These are phyloP conservation scores for Novakomyces olei DNA, from an alignment of 805 yeast genomes.

Conservation along the genomic window DNA sequence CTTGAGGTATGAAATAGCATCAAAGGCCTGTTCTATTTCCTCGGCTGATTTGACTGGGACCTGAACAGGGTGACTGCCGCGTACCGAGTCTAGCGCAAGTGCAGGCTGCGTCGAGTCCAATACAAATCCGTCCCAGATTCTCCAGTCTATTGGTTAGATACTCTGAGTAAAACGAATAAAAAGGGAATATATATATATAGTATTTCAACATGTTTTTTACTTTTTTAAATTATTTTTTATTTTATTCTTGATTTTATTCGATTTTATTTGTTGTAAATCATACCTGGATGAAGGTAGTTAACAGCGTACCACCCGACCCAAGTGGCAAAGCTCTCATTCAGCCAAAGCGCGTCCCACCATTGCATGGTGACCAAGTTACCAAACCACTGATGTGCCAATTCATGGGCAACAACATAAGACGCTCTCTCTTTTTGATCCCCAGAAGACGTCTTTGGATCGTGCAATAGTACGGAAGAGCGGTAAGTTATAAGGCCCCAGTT, in stretches of 20 bases:
- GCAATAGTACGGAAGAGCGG: slow-evolving; percentile 45
- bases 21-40: slow-evolving; percentile 67
- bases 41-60: slow-evolving; percentile 60
- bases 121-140: slow-evolving; percentile 63
- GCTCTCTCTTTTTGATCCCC: slow-evolving; percentile 46
- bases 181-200: no score
- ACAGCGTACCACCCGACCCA: slow-evolving; percentile 81
- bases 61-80: slow-evolving; percentile 71
- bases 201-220: no score
- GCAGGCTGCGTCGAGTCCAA: slow-evolving; percentile 55
- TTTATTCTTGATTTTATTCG: no score
- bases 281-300: slow-evolving; percentile 52
- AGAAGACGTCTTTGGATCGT: slow-evolving; percentile 44
- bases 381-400: slow-evolving; percentile 81
- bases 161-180: no score
- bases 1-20: slow-evolving; percentile 62
- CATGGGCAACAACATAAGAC: slow-evolving; percentile 72
- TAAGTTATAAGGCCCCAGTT: slow-evolving; percentile 25
- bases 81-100: slow-evolving; percentile 43
- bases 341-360: slow-evolving; percentile 82
- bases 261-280: no score
- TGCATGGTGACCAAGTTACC: slow-evolving; percentile 81
- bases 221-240: no score
- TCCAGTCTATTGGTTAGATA: slow-evolving; percentile 59
- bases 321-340: slow-evolving; percentile 76